Evolutionary conservation across 78 protist species (phyloP).

Genomic region (Cavenderia fasciculata): DNA sequence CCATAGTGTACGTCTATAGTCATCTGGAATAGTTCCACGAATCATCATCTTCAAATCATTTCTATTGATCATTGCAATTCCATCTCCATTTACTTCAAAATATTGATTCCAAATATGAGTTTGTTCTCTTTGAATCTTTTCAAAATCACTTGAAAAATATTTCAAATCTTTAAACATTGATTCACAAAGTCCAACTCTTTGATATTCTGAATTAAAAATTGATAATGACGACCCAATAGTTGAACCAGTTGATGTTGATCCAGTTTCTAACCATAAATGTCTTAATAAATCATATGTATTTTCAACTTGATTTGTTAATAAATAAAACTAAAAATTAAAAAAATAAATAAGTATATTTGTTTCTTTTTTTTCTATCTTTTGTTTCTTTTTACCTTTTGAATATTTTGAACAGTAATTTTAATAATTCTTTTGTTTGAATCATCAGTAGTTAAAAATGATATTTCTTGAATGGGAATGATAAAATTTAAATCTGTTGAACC

Average conservation of each 20-base stretch:
- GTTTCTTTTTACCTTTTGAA: neutral
- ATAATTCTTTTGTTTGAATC: neutral
- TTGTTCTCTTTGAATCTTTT: neutral
- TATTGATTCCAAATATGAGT: slow-evolving; percentile 40
- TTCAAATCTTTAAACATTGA: neutral
- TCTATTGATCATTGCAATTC: slow-evolving; percentile 39
- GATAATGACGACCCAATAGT: neutral
- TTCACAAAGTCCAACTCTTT: slow-evolving; percentile 15
- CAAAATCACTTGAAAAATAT: slow-evolving; percentile 12
- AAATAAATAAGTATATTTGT: too few relatives aligned
- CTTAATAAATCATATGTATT: slow-evolving; percentile 25
- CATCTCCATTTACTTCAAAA: slow-evolving; percentile 46
- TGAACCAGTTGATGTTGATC: too few relatives aligned
- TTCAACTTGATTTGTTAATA: slow-evolving; percentile 8
- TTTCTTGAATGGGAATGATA: slow-evolving; percentile 35
- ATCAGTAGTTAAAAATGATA: slow-evolving; percentile 12
- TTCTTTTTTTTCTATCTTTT: neutral
- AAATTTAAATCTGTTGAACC: slow-evolving; percentile 26
- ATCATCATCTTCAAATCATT: slow-evolving; percentile 46
- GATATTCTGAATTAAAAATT: neutral
- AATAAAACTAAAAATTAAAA: too few relatives aligned
- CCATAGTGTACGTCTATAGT: slow-evolving; percentile 48
- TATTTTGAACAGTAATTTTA: too few relatives aligned
- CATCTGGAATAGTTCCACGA: slow-evolving; percentile 46
- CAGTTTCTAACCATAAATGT: slow-evolving; percentile 22